These are phyloP conservation scores for Ophiostoma pallidulum DNA, from an alignment of 2,329 filamentous ascomycete species.

Conservation along the genomic window DNA sequence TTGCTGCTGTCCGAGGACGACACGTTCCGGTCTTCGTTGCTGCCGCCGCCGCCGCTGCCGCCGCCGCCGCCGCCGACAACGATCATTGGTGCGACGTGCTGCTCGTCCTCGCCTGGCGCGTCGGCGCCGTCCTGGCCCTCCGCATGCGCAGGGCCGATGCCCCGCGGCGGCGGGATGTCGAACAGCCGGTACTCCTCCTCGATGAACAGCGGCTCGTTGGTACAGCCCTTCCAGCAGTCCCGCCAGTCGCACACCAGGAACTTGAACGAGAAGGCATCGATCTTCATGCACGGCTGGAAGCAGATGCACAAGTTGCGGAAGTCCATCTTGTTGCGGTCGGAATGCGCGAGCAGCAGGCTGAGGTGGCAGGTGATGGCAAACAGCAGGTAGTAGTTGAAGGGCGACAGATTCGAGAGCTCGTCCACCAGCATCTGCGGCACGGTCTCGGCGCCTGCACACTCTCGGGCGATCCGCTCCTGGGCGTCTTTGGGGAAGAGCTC, in stretches of 20 bases:
- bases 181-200: slow-evolving; percentile 57
- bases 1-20: slow-evolving; percentile 60
- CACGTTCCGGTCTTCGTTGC: slow-evolving; percentile 39
- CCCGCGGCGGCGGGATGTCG: slow-evolving; percentile 45
- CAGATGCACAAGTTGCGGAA: slow-evolving; percentile 93
- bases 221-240: slow-evolving; percentile 94
- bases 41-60: slow-evolving; percentile 12
- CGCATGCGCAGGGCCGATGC: slow-evolving; percentile 27
- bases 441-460: slow-evolving; percentile 68
- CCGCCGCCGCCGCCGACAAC: slow-evolving; percentile 7
- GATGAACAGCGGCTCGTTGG: slow-evolving; percentile 73
- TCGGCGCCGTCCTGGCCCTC: slow-evolving; percentile 12
- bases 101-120: not conserved
- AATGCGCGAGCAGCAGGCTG: slow-evolving; percentile 80
- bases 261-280: slow-evolving; percentile 90
- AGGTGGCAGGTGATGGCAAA: slow-evolving; percentile 97
- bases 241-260: slow-evolving; percentile 94
- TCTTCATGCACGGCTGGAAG: slow-evolving; percentile 94
- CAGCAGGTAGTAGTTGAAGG: slow-evolving; percentile 94
- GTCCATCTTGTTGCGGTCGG: slow-evolving; percentile 97
- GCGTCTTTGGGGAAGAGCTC: slow-evolving; percentile 81
- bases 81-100: no score
- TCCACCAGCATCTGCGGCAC: slow-evolving; percentile 78
- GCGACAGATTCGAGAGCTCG: slow-evolving; percentile 85
- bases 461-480: slow-evolving; percentile 69